Evolutionary conservation across 352 stramenopile genomes (phyloP), one percentile per base, ranked within the genome.

Genomic region (Pythium rhizo-oryzae): DNA sequence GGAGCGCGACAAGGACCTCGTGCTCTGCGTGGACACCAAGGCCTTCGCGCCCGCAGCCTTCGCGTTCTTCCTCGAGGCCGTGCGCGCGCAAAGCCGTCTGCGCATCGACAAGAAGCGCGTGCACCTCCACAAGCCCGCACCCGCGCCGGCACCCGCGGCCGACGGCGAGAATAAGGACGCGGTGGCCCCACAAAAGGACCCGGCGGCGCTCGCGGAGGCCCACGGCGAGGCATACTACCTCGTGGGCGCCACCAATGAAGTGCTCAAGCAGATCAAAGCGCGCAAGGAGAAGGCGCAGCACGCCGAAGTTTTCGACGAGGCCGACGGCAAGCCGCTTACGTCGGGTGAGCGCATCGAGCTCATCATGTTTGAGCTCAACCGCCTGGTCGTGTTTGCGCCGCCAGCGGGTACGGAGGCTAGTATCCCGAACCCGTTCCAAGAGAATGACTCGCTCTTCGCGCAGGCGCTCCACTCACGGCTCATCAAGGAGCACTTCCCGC

Each of bases 341-440:
- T 95, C 87, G 0, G 87, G 87, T 49, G 82, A 95, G 57, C 77
- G 84, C 46, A 82, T 95, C 44, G 85, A 95, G 46, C 67, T 95
- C 24, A 46, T 95, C 47, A 72, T 93, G 71, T 95, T 85, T 49
- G 82, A 91, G 60, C 70, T 95, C 13, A 72, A 73, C 30, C 82
- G 76, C 25, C 70, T 94, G 47, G 71, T 80, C 49, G 84, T 91
- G 44, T 68, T 72, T 24, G 33, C 64, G 6, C 65, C 70, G 11
- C 41, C 75, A 18, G 39, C 56, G n/a, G 52, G 28, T 16, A 71
- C 67, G 1, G 62, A 65, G 54, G 63, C 43, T 15, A 68, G 55
- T 41, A 81, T 89, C 44, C 84, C 82, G 7, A 70, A 71, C 43
- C 85, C 80, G 6, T 91, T 93, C 59, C 71, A 91, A 25, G 87